Percentiles rank a stretch among this genome's conserved stretches.
Conservation (phyloP, 2,329 filamentous ascomycete genomes). For the Fusarium brevicatenulatum region DNA sequence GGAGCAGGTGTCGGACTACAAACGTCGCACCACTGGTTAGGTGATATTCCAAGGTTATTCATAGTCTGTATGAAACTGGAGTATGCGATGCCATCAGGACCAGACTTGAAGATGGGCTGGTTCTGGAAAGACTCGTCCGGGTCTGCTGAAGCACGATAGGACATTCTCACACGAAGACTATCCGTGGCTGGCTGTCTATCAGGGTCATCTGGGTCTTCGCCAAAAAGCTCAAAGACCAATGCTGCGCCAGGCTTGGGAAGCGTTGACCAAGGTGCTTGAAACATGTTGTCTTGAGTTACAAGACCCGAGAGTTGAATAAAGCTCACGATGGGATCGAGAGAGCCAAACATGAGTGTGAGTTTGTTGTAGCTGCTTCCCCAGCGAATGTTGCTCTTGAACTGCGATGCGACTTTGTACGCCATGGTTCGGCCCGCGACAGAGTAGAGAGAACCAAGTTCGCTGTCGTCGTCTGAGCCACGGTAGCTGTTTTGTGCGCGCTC, state of each 20-base stretch:
- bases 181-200: slow-evolving; percentile 44
- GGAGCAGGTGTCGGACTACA: slow-evolving; percentile 49
- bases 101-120: slow-evolving; percentile 55
- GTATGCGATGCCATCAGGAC: slow-evolving; percentile 51
- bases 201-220: slow-evolving; percentile 37
- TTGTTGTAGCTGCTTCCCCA: slow-evolving; percentile 54
- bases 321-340: slow-evolving; percentile 63
- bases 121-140: slow-evolving; percentile 47
- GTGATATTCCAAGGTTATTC: slow-evolving; percentile 47
- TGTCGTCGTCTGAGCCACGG: slow-evolving; percentile 55
- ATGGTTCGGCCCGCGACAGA: slow-evolving; percentile 65
- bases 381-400: slow-evolving; percentile 56
- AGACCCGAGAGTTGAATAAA: slow-evolving; percentile 64
- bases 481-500: slow-evolving; percentile 68
- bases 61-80: slow-evolving; percentile 53
- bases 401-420: slow-evolving; percentile 55
- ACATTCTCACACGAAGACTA: slow-evolving; percentile 64
- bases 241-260: slow-evolving; percentile 76
- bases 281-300: slow-evolving; percentile 61
- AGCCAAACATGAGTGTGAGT: slow-evolving; percentile 64
- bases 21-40: slow-evolving; percentile 56
- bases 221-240: slow-evolving; percentile 76
- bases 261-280: slow-evolving; percentile 49
- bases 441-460: slow-evolving; percentile 51
- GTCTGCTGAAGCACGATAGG: slow-evolving; percentile 62